These are phyloP conservation scores for Pyrenophora seminiperda DNA, from an alignment of 2,329 filamentous ascomycete genomes.

Conservation along the genomic window DNA sequence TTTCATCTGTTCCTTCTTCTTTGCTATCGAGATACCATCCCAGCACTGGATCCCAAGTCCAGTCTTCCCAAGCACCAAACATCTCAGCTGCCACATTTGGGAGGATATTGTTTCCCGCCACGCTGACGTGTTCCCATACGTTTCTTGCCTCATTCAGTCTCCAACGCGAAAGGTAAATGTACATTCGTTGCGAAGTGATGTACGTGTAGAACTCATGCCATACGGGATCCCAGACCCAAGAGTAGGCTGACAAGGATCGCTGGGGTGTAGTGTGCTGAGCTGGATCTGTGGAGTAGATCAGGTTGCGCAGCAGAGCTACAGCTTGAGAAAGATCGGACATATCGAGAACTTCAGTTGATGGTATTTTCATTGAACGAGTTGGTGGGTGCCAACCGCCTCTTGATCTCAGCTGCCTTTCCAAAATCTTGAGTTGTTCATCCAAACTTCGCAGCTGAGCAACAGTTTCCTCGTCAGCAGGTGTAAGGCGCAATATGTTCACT, in stretches of 20 bases:
- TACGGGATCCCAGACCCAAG: conserved; percentile 20
- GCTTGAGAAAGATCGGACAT: conserved; percentile 18
- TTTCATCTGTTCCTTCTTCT: not conserved
- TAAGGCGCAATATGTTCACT: not conserved
- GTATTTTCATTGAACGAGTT: not conserved
- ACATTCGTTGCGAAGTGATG: conserved; percentile 6
- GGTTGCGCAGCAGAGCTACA: conserved; percentile 12
- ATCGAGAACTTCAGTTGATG: conserved; percentile 14
- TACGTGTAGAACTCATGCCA: conserved; percentile 24
- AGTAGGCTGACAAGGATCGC: conserved; percentile 5
- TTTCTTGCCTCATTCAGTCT: conserved; percentile 9
- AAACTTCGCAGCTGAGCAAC: not conserved
- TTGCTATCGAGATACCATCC: conserved; percentile 22
- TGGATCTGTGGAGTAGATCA: conserved; percentile 4
- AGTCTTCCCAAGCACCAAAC: conserved; percentile 29
- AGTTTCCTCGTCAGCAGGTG: not conserved
- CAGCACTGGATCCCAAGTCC: conserved; percentile 22
- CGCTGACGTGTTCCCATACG: conserved; percentile 19
- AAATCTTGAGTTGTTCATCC: not conserved
- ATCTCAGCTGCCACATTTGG: conserved; percentile 14
- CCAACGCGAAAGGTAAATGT: conserved; percentile 21
- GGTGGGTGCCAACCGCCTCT: conserved; percentile 15
- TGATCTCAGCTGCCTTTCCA: conserved; percentile 5
- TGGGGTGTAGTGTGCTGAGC: conserved; percentile 8
- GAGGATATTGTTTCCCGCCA: conserved; percentile 1